These are phyloP conservation scores for Pichia sp. DNA, from an alignment of 1,139 yeast genomes.

Conservation along the genomic window DNA sequence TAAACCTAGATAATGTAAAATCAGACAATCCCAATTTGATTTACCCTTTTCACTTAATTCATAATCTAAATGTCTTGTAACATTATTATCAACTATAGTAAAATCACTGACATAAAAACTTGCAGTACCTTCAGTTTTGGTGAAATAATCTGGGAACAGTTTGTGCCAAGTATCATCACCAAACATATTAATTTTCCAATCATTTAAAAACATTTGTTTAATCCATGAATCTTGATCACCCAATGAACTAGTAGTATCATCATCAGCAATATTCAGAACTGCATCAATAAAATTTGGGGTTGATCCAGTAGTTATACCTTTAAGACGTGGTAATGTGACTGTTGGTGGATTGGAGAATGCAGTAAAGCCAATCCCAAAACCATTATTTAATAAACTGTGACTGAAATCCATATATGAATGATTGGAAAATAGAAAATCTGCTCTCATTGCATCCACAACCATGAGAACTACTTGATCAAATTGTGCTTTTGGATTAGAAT, in stretches of 20 bases:
- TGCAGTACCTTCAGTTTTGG: constrained; percentile 74
- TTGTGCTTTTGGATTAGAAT: constrained; percentile 35
- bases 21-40: constrained; percentile 71
- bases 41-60: constrained; percentile 37
- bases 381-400: constrained; percentile 58
- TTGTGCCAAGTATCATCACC: constrained; percentile 99
- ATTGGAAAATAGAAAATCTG: constrained; percentile 74
- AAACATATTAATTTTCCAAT: constrained; percentile 64
- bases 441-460: constrained; percentile 89
- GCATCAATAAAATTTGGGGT: constrained; percentile 81
- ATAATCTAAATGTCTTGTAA: constrained; percentile 71
- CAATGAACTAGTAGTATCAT: constrained; percentile 71
- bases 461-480: constrained; percentile 69
- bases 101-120: constrained; percentile 93
- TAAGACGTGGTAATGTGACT: constrained; percentile 71
- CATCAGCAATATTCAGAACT: constrained; percentile 87
- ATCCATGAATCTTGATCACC: constrained; percentile 84
- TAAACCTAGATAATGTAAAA: constrained; percentile 84
- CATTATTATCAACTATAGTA: constrained; percentile 88
- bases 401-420: constrained; percentile 57
- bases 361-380: constrained; percentile 78
- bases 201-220: constrained; percentile 45
- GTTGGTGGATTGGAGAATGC: constrained; percentile 88
- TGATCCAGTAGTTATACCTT: constrained; percentile 77
- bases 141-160: constrained; percentile 66